Evolutionary conservation across 257 asterid species (phyloP).

Genomic region (Scutellaria minor): DNA sequence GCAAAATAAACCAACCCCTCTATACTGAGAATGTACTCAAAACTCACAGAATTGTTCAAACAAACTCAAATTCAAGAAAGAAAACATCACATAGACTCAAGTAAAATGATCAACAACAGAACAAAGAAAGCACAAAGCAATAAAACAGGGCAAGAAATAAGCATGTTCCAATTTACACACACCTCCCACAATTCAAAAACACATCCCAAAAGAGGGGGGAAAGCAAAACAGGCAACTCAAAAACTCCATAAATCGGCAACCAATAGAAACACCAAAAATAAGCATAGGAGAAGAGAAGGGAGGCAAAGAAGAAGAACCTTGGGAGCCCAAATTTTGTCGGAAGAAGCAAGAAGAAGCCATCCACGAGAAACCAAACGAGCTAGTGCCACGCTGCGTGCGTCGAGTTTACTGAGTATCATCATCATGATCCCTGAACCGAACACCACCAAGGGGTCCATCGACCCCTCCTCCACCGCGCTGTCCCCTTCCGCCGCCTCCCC

Average conservation of each 20-base stretch:
- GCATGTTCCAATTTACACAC: not conserved
- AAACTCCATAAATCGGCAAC: constrained; percentile 18
- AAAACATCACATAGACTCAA: not conserved
- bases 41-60: not conserved
- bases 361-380: constrained; percentile 64
- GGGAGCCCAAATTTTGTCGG: constrained; percentile 64
- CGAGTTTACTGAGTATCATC: constrained; percentile 55
- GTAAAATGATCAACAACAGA: not conserved
- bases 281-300: not conserved
- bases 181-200: not conserved
- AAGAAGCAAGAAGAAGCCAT: constrained; percentile 67
- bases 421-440: constrained; percentile 67
- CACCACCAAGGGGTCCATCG: constrained; percentile 57
- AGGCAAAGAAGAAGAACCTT: constrained; percentile 49
- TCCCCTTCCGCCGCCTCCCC: constrained; percentile 4
- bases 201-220: not conserved
- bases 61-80: not conserved
- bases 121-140: not conserved
- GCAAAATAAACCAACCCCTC: not conserved
- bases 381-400: constrained; percentile 78
- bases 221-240: not conserved
- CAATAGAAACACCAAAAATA: not conserved
- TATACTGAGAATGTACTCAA: not conserved
- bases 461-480: constrained; percentile 34
- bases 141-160: not conserved